Conservation (phyloP, 495 filamentous ascomycete species). For the Penicillium nucicola region DNA sequence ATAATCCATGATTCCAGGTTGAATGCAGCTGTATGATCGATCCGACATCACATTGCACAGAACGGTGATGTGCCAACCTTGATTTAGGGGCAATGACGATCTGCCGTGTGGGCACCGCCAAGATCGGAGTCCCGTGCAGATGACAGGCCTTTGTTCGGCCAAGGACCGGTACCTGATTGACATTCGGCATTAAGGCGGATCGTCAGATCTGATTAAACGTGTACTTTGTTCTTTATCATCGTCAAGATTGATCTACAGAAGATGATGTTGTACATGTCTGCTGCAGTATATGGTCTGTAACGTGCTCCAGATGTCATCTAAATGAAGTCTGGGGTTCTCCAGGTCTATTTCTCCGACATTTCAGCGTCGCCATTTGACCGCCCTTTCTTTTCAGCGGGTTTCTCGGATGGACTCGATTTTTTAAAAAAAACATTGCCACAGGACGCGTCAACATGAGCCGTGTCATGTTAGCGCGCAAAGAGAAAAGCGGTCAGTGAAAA, state of each 20-base stretch:
- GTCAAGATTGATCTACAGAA: too few species aligned
- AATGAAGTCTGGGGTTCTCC: slow-evolving; percentile 1
- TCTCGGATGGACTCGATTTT: slow-evolving; percentile 15
- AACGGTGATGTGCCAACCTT: slow-evolving; percentile 24
- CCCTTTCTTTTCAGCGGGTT: slow-evolving; percentile 24
- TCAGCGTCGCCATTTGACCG: slow-evolving; percentile 13
- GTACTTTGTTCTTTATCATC: neutral
- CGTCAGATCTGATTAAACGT: slow-evolving; percentile 8
- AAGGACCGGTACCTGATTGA: slow-evolving; percentile 19
- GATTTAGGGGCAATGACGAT: slow-evolving; percentile 37
- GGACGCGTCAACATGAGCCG: slow-evolving; percentile 20
- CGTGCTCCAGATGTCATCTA: too few species aligned
- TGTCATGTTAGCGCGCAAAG: slow-evolving; percentile 5
- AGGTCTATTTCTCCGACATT: slow-evolving; percentile 8
- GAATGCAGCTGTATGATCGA: too few species aligned
- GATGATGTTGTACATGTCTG: too few species aligned
- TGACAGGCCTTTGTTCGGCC: slow-evolving; percentile 27
- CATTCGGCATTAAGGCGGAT: slow-evolving; percentile 15
- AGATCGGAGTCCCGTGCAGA: slow-evolving; percentile 39
- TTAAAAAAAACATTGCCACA: slow-evolving; percentile 1
- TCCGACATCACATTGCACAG: neutral
- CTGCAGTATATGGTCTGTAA: too few species aligned
- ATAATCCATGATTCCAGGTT: too few species aligned
- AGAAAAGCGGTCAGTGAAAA: slow-evolving; percentile 20
- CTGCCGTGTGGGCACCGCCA: slow-evolving; percentile 45